Percentiles rank a stretch among this genome's conserved stretches.
Conservation (phyloP, 2,329 filamentous ascomycete genomes). For the Phoma sp. region DNA sequence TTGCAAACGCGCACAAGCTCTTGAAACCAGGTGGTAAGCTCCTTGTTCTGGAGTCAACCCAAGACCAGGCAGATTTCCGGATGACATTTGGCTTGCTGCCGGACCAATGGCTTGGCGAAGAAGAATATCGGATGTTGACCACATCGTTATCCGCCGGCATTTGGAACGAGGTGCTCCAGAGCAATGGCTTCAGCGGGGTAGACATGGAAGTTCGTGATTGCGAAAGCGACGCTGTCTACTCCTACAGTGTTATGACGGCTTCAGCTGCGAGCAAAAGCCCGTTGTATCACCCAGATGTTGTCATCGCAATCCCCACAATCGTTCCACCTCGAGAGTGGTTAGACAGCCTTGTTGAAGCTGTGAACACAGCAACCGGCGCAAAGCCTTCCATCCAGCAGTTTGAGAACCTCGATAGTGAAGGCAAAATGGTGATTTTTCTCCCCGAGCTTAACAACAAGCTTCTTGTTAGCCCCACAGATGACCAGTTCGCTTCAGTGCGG, state of each 20-base stretch:
- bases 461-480: background rate
- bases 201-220: slow-evolving; percentile 10
- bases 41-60: slow-evolving; percentile 50
- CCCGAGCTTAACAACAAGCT: background rate
- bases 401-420: slow-evolving; percentile 5
- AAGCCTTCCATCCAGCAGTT: background rate
- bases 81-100: slow-evolving; percentile 33
- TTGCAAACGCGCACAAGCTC: slow-evolving; percentile 32
- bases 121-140: slow-evolving; percentile 1
- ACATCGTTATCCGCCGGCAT: background rate
- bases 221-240: slow-evolving; percentile 3
- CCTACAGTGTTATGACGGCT: slow-evolving; percentile 13
- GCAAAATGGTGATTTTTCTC: slow-evolving; percentile 6
- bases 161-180: slow-evolving; percentile 3
- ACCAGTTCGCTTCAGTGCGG: slow-evolving; percentile 2
- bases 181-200: slow-evolving; percentile 4
- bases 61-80: slow-evolving; percentile 17
- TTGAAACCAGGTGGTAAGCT: slow-evolving; percentile 54
- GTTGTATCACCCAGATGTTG: background rate
- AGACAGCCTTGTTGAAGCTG: background rate
- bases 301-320: background rate
- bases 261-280: background rate
- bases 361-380: background rate
- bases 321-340: too few relatives aligned
- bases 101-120: slow-evolving; percentile 31